Conservation (phyloP, 2,329 filamentous ascomycete species). For the Pleomassaria siparia region DNA sequence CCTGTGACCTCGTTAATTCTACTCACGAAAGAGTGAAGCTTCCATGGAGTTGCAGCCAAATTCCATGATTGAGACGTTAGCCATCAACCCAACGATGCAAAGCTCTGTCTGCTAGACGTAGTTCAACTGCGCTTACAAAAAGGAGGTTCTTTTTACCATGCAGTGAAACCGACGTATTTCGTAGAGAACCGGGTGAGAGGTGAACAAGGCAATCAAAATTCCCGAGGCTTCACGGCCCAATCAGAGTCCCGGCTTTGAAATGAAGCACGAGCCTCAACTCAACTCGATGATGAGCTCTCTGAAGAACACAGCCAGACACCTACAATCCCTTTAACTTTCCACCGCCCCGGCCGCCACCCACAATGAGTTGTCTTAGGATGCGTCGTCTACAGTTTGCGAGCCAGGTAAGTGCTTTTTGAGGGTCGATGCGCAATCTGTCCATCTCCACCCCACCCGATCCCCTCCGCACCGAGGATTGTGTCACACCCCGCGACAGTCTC, state of each 20-base stretch:
- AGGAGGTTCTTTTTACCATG: too few relatives aligned
- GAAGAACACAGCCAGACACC: slow-evolving; percentile 20
- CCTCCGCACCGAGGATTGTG: slow-evolving; percentile 30
- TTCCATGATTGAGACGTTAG: too few relatives aligned
- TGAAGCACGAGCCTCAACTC: slow-evolving; percentile 10
- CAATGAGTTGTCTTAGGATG: slow-evolving; percentile 45
- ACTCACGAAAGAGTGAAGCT: too few relatives aligned
- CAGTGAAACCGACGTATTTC: too few relatives aligned
- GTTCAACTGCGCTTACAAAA: too few relatives aligned
- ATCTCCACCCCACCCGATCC: slow-evolving; percentile 19
- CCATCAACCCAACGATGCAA: too few relatives aligned
- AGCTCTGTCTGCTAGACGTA: too few relatives aligned
- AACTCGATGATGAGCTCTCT: slow-evolving; percentile 1
- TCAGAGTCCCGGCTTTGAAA: slow-evolving; percentile 8
- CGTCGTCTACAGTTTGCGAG: slow-evolving; percentile 41
- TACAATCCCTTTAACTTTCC: slow-evolving; percentile 24
- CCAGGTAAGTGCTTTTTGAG: slow-evolving; percentile 35
- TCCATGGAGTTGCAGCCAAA: too few relatives aligned
- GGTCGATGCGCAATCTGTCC: slow-evolving; percentile 13
- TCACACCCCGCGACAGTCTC: slow-evolving; percentile 18
- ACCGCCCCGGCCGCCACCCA: slow-evolving; percentile 30
- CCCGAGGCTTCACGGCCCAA: slow-evolving; percentile 10
- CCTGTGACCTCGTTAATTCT: too few relatives aligned
- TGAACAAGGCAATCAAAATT: neutral
- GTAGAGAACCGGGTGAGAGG: neutral